Conservation (phyloP, 352 stramenopile species). For the Globisporangium okanoganense region DNA sequence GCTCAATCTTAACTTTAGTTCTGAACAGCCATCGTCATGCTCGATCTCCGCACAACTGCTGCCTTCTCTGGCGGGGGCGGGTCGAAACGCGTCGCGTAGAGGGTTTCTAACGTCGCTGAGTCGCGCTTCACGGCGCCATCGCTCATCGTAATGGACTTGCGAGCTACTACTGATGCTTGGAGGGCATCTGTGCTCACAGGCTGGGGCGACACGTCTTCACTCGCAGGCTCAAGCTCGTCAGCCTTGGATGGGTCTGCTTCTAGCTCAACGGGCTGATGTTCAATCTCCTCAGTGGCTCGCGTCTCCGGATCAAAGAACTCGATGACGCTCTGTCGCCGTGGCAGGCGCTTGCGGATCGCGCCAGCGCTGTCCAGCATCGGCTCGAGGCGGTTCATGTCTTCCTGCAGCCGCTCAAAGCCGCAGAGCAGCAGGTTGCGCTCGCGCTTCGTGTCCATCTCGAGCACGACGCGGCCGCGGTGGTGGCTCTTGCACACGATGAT, state of each 20-base stretch:
- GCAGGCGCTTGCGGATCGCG: slow-evolving; percentile 40
- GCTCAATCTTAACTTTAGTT: not conserved
- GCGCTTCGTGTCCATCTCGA: slow-evolving; percentile 52
- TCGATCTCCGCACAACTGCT: slow-evolving; percentile 18
- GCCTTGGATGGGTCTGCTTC: not conserved
- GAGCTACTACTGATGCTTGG: not conserved
- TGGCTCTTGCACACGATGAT: slow-evolving; percentile 68
- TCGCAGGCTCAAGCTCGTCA: not conserved
- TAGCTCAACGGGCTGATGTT: not conserved
- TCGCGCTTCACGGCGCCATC: slow-evolving; percentile 6
- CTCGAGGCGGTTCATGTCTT: slow-evolving; percentile 38
- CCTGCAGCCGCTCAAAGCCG: slow-evolving; percentile 49
- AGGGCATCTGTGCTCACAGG: not conserved
- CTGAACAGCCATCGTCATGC: slow-evolving; percentile 13
- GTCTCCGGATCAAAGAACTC: slow-evolving; percentile 43
- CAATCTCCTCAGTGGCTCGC: not conserved
- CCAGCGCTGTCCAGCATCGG: slow-evolving; percentile 41
- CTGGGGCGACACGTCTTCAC: not conserved
- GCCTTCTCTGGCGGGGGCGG: slow-evolving; percentile 12
- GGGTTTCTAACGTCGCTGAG: slow-evolving; percentile 30
- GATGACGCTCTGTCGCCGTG: slow-evolving; percentile 42
- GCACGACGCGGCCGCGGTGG: slow-evolving; percentile 54
- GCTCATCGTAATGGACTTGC: not conserved
- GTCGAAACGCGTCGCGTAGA: slow-evolving; percentile 71
- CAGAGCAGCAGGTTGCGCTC: slow-evolving; percentile 57